Base-by-base conservation (phyloP, 768 basidiomycete genomes). In the Boletus barrowsii region DNA sequence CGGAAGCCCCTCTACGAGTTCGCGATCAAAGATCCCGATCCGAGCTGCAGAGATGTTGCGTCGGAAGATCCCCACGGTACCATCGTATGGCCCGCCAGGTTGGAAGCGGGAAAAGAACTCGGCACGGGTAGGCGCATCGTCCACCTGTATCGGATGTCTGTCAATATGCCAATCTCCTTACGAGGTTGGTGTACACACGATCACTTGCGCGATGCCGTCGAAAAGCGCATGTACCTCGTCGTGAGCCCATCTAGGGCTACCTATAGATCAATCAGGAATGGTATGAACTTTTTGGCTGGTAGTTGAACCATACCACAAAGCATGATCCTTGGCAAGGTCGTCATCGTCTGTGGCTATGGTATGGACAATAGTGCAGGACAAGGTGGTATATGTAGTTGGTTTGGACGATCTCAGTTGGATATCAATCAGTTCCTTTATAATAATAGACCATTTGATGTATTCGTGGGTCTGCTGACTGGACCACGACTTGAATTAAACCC, bases 211-310 rank as follows among this genome's bases (percentile, higher is more conserved):
- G 56, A 89, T 80, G 40, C 77, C 73, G 2, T 78, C 79, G 40
- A 92, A 79, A 44, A 91, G 73, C 41, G 76, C 67, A 53, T 80
- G 72, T 26, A 84, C 75, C 62, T 92, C 90, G 32, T 88, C 79
- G 51, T 87, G 80, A 0, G 88, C 88, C 90, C 89, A 93, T 35
- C 84, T 81, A 52, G 90, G 82, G 51, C 76, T 74, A 50, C 82
- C 88, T 88, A 20, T 35, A 0, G 14, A 50, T 29, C 29, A n/a
- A 29, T 10, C 18, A 39, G 29, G 1, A 22, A 30, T 2, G 15
- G 35, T 10, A 35, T 35, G 10, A 35, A 35, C 35, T 35, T 14
- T 11, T 13, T 13, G 4, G 35, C 15, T 36, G 13, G 35, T 29
- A 36, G 7, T 36, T 15, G 5, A 26, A 36, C 36, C 54, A 10